These are phyloP conservation scores for Neofusicoccum parvum DNA, from an alignment of 2,329 filamentous ascomycete genomes.

Conservation along the genomic window DNA sequence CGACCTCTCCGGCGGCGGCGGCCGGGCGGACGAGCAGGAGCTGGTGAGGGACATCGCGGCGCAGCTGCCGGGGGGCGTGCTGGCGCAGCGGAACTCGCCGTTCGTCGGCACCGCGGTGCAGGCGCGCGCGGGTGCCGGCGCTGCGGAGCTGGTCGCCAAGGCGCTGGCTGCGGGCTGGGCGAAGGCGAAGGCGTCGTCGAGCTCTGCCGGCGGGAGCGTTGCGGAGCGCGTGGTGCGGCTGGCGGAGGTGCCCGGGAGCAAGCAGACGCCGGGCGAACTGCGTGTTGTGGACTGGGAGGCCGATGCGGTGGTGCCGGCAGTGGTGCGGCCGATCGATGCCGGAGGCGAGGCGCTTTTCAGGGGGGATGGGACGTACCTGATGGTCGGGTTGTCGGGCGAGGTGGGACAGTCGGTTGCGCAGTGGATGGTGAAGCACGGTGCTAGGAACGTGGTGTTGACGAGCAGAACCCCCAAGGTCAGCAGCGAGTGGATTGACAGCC, in stretches of 20 bases:
- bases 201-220: no score
- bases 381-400: constrained; percentile 28
- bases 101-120: neutral
- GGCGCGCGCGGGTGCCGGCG: no score
- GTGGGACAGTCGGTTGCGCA: constrained; percentile 26
- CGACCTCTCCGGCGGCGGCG: no score
- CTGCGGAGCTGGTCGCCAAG: neutral
- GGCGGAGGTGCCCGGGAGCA: no score
- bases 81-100: neutral
- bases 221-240: no score
- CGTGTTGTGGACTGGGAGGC: neutral
- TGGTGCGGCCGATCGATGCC: neutral
- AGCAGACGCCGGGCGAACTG: neutral
- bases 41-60: neutral
- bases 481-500: constrained; percentile 29
- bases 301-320: neutral
- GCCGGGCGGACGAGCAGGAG: no score
- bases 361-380: constrained; percentile 25
- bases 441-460: constrained; percentile 34
- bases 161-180: no score
- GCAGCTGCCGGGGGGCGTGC: neutral
- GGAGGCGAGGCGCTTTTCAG: neutral
- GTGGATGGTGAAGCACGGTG: constrained; percentile 31
- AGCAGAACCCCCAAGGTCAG: constrained; percentile 44
- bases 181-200: no score